Percentiles rank a stretch among this genome's conserved stretches.
These are phyloP conservation scores for Triticum aestivum DNA, from an alignment of 176 grass and related monocot species.

Conservation along the genomic window DNA sequence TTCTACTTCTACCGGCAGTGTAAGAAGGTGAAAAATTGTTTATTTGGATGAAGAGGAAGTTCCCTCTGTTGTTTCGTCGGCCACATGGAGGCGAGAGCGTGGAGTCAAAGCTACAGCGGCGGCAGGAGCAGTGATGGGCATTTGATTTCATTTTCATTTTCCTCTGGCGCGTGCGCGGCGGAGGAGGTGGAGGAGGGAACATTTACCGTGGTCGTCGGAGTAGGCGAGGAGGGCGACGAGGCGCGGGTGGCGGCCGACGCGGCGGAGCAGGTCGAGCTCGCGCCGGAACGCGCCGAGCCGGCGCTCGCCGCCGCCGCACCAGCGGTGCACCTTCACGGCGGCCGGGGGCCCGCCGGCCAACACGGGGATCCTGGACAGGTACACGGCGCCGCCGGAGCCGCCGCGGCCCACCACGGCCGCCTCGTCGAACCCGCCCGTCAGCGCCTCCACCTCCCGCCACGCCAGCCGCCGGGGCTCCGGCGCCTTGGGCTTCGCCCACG, in stretches of 20 bases:
- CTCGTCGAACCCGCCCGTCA: conserved; percentile 64
- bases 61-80: not conserved
- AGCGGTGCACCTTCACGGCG: conserved; percentile 67
- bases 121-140: not conserved
- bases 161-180: not conserved
- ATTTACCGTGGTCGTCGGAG: conserved; percentile 72
- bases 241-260: conserved; percentile 48
- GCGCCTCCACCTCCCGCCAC: conserved; percentile 62
- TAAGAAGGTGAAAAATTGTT: not conserved
- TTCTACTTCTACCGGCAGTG: not conserved
- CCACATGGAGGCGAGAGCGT: not conserved
- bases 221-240: conserved; percentile 74
- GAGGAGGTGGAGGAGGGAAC: no score
- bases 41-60: not conserved
- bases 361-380: conserved; percentile 33
- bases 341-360: not conserved
- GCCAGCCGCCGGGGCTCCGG: conserved; percentile 34
- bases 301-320: conserved; percentile 64
- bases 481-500: not conserved
- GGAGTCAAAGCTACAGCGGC: conserved; percentile 1
- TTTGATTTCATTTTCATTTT: not conserved
- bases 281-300: conserved; percentile 58
- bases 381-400: conserved; percentile 83
- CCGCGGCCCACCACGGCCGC: conserved; percentile 68
- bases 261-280: conserved; percentile 81